Evolutionary conservation across 179 eudicot species (phyloP).

Genomic region (Silene vulgaris): DNA sequence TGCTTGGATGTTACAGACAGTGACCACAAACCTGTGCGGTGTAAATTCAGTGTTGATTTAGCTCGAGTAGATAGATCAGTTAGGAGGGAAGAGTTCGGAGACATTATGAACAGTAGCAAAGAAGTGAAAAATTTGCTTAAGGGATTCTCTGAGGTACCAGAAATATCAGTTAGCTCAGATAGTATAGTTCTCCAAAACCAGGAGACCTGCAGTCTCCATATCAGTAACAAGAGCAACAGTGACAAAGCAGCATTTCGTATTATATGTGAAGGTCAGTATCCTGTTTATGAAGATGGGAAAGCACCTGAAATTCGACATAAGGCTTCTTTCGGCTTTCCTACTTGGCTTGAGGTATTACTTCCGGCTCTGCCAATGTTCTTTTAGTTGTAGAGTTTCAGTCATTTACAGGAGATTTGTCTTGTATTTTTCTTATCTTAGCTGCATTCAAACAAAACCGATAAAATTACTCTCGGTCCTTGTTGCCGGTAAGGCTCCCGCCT

Average conservation of each 20-base stretch:
- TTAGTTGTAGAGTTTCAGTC: neutral
- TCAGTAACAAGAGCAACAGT: slow-evolving; percentile 55
- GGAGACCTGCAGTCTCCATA: slow-evolving; percentile 42
- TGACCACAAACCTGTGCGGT: slow-evolving; percentile 95
- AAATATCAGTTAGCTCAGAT: slow-evolving; percentile 47
- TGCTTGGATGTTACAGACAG: slow-evolving; percentile 97
- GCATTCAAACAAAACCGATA: neutral
- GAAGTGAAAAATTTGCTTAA: slow-evolving; percentile 42
- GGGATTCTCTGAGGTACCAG: slow-evolving; percentile 56
- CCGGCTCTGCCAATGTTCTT: neutral
- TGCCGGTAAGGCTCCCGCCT: no score
- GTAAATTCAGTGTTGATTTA: slow-evolving; percentile 68
- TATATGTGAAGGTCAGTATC: slow-evolving; percentile 61
- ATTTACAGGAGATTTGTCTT: neutral
- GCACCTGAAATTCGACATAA: slow-evolving; percentile 46
- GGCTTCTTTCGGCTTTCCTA: slow-evolving; percentile 79
- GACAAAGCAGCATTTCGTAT: slow-evolving; percentile 53
- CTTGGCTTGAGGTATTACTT: slow-evolving; percentile 80
- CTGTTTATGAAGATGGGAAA: slow-evolving; percentile 38
- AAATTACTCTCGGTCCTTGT: neutral
- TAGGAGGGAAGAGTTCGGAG: slow-evolving; percentile 81
- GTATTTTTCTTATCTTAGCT: neutral
- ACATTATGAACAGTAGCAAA: slow-evolving; percentile 46
- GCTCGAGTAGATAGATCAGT: slow-evolving; percentile 88
- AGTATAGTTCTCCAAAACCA: slow-evolving; percentile 65